Evolutionary conservation across 805 yeast species (phyloP), one percentile per base, ranked within the genome.

Genomic region (Candida hispaniensis): DNA sequence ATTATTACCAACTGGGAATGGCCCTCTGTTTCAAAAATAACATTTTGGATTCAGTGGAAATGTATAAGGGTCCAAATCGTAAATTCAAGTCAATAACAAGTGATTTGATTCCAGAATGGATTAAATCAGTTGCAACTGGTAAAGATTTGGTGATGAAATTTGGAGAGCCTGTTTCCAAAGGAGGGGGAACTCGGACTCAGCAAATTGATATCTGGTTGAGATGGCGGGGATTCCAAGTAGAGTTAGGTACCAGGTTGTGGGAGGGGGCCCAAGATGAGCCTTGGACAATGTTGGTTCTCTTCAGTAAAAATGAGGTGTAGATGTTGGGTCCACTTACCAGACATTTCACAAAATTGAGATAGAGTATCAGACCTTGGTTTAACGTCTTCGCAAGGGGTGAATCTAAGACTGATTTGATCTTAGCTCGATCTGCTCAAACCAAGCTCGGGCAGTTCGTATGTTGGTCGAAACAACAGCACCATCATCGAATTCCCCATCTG

Each of bases 91-190:
- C 16, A 14, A 23, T 27, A 18, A 17, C 28, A 23, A 27, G 24
- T 1, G 11, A 40, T 0, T 47, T 48, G 2, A 26, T 27, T 3
- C 39, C 41, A 1, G 7, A 16, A 2, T 12, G 36, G 6, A 24
- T 49, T 0, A 44, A 48, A 2, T 43, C 39, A 1, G 29, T 33
- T 1, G 30, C 41, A 4, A 55, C 58, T 0, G 66, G 59, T 2
- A 47, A 44, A 30, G 42, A 46, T 2, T 36, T 62, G 3, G 56
- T 62, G 4, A 48, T 46, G 13, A 40, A 13, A 22, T 52, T 57
- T 35, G 66, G 66, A 1, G 67, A 62, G 38, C 67, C 67, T 0
- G 8, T 40, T 9, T 61, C 60, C 30, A 62, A 62, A 42, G 66
- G 65, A 3, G 66, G 66, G n/a, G 67, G 67, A 0, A 19, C 47